Evolutionary conservation across 164 flowering plant species (phyloP).

Genomic region (Magnolia officinalis): DNA sequence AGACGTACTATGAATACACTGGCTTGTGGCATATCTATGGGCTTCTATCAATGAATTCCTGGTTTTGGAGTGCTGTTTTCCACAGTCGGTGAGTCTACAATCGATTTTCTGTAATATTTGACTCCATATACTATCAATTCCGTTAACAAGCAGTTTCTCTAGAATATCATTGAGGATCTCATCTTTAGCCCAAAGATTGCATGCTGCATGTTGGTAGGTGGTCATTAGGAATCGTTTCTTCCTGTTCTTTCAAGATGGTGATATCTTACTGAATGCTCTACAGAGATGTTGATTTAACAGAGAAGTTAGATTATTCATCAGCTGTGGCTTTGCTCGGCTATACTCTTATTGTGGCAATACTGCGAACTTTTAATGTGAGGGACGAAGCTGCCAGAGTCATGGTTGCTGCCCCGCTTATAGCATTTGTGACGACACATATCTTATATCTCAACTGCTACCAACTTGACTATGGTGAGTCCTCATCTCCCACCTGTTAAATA

Average conservation of each 20-base stretch:
- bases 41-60: constrained; percentile 73
- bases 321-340: constrained; percentile 74
- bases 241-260: neutral
- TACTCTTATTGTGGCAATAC: constrained; percentile 52
- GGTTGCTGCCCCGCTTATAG: constrained; percentile 80
- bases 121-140: neutral
- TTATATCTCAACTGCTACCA: constrained; percentile 74
- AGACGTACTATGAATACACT: constrained; percentile 71
- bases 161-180: neutral
- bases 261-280: constrained; percentile 10
- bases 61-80: constrained; percentile 92
- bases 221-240: neutral
- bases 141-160: neutral
- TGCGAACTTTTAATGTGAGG: constrained; percentile 60
- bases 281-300: constrained; percentile 84
- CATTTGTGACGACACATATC: constrained; percentile 82
- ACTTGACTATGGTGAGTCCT: constrained; percentile 65
- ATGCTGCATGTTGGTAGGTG: neutral
- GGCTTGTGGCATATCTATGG: constrained; percentile 82
- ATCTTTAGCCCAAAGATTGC: neutral
- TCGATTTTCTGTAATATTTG: no score
- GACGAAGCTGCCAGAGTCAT: constrained; percentile 82
- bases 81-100: constrained; percentile 63
- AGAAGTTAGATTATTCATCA: constrained; percentile 76
- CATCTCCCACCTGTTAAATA: neutral